phyloP scores from a whole-genome alignment of 1,284 basidiomycete species.

The Cryptococcus deneoformans region DNA sequence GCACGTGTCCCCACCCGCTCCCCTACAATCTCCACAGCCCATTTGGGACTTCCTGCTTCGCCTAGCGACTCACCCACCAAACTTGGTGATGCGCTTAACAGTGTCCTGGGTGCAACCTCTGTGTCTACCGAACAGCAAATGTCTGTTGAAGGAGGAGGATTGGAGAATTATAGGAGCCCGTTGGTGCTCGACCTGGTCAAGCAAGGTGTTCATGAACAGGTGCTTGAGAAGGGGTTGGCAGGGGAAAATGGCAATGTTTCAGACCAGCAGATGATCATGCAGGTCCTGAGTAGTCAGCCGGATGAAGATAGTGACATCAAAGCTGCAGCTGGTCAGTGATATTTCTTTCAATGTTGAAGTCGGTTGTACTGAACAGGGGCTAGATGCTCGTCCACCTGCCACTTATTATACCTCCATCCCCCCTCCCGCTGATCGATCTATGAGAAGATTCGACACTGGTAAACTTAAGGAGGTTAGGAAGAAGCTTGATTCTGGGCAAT shows the following conservation, averaged over 20 bases:
- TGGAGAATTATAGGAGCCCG: conserved; percentile 93
- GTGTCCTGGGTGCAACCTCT: conserved; percentile 71
- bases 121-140: conserved; percentile 89
- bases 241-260: conserved; percentile 59
- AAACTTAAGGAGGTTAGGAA: conserved; percentile 92
- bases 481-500: conserved; percentile 74
- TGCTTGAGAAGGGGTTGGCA: conserved; percentile 41
- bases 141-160: conserved; percentile 65
- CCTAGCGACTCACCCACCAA: conserved; percentile 26
- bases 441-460: conserved; percentile 85
- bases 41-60: neutral
- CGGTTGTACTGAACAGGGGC: neutral
- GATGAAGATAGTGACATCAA: conserved; percentile 80
- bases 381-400: conserved; percentile 32
- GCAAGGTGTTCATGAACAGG: conserved; percentile 67
- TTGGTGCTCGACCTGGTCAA: conserved; percentile 73
- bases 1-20: conserved; percentile 88
- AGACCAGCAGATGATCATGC: conserved; percentile 94
- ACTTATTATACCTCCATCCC: conserved; percentile 84
- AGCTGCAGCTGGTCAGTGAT: conserved; percentile 69
- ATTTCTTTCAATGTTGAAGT: neutral
- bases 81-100: conserved; percentile 54
- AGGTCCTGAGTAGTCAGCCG: conserved; percentile 70
- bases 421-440: conserved; percentile 68
- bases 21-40: conserved; percentile 28